These are phyloP conservation scores for Serpula lacrymans DNA, from an alignment of 768 basidiomycete species.

Conservation along the genomic window DNA sequence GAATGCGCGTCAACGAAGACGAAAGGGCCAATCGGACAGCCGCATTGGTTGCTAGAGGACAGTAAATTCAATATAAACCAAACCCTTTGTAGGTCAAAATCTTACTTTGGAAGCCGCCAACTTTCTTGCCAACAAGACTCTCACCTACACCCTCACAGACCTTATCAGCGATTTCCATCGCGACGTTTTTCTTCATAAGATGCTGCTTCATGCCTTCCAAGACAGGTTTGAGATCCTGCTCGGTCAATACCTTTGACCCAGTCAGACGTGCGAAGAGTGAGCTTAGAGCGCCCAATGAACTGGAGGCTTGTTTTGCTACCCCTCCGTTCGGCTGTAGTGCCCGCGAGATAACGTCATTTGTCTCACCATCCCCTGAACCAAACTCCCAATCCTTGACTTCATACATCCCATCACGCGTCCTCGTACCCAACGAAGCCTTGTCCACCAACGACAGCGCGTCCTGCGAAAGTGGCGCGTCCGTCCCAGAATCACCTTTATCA, in stretches of 20 bases:
- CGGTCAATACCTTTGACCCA: constrained; percentile 77
- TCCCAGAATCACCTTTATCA: constrained; percentile 44
- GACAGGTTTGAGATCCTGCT: constrained; percentile 83
- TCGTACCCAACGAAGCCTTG: constrained; percentile 69
- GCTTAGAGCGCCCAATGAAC: constrained; percentile 63
- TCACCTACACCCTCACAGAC: constrained; percentile 94
- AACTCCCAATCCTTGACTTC: constrained; percentile 88
- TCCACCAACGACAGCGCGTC: constrained; percentile 67
- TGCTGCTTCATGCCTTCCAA: constrained; percentile 95
- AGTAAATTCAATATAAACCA: constrained; percentile 5
- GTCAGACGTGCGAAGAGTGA: constrained; percentile 83
- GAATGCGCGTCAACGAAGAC: constrained; percentile 83
- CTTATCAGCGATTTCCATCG: constrained; percentile 91
- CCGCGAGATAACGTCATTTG: constrained; percentile 54
- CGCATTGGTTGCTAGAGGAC: constrained; percentile 66
- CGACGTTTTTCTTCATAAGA: constrained; percentile 98
- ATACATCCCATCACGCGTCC: constrained; percentile 70
- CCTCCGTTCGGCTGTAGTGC: constrained; percentile 48
- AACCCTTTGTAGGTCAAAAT: too few relatives aligned
- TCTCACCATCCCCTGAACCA: constrained; percentile 36
- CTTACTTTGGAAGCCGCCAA: constrained; percentile 86
- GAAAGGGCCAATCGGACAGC: constrained; percentile 84
- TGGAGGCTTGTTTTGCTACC: constrained; percentile 31
- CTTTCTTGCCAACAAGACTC: constrained; percentile 84
- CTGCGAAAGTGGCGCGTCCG: constrained; percentile 29